These are phyloP conservation scores for Rubia yunnanensis DNA, from an alignment of 257 asterid genomes.

Conservation along the genomic window DNA sequence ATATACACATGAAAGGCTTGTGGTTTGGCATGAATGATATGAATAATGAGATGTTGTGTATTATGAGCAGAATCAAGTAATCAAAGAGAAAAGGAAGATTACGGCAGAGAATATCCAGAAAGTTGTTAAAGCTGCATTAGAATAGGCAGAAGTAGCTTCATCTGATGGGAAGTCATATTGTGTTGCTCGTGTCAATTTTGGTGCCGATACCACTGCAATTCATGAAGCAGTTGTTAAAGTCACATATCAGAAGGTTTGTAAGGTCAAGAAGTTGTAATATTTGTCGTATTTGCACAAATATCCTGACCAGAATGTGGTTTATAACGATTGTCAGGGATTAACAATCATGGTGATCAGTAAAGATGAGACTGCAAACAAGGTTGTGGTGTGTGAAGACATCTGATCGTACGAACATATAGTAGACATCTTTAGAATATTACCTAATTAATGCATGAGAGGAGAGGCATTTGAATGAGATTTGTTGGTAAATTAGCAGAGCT, in stretches of 20 bases:
- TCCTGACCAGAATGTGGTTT: background rate
- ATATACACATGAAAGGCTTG: background rate
- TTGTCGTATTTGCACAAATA: background rate
- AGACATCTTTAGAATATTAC: too few species aligned
- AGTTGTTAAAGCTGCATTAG: slow-evolving; percentile 55
- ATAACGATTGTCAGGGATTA: slow-evolving; percentile 46
- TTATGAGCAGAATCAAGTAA: slow-evolving; percentile 57
- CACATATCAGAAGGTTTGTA: slow-evolving; percentile 71
- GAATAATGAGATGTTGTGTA: slow-evolving; percentile 8
- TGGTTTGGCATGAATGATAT: background rate
- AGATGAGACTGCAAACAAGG: slow-evolving; percentile 69
- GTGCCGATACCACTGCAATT: slow-evolving; percentile 81
- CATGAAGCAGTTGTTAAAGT: slow-evolving; percentile 98
- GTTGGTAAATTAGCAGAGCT: too few species aligned
- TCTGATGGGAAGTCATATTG: slow-evolving; percentile 73
- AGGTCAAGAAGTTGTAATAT: background rate
- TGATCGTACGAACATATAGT: too few species aligned
- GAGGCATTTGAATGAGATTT: too few species aligned
- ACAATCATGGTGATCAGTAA: slow-evolving; percentile 73
- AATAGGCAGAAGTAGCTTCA: slow-evolving; percentile 65
- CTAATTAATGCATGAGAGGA: too few species aligned
- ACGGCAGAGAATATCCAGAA: slow-evolving; percentile 73
- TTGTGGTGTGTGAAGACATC: slow-evolving; percentile 91
- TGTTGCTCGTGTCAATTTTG: slow-evolving; percentile 63
- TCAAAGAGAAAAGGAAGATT: slow-evolving; percentile 70